Evolutionary conservation across 176 grass and related monocot species (phyloP), one percentile per base, ranked within the genome.

Genomic region (Secale cereale): DNA sequence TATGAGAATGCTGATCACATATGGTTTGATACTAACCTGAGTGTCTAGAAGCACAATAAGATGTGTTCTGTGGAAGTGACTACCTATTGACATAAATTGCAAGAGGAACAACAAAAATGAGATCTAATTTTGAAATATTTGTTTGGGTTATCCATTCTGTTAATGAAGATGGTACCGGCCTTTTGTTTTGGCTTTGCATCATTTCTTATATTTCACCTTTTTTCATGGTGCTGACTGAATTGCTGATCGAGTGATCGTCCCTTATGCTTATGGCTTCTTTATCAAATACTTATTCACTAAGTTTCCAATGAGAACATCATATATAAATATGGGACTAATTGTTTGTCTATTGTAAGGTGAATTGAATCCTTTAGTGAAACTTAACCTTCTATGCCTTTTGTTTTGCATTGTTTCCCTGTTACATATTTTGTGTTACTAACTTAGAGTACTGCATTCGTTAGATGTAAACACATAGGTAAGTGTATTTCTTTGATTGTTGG

Each of bases 1-100:
- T 73, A 83, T 75, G 23, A 48, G 37, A 75, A 75, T 83, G 27
- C 23, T 69, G 41, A 30, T 65, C 57, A 48, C 39, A 84, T 83
- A 13, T 22, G 19, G n/a, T 63, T 17, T 19, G 19, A 7, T 84
- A 75, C 56, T 74, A 64, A 37, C 70, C 37, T 16, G 37, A 63
- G 56, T 62, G 62, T 74, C 7, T 74, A 74, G 35, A 83, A 25
- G 2, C 69, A 73, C 54, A 83, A 3, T 83, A 13, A 63, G 16
- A 75, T 7, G 2, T 83, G 26, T 45, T 46, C 12, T 61, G 11
- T 61, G 14, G n/a, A 43, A 45, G 35, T 16, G 52, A 45, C 26
- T 32, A 32, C 29, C 20, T 63, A 33, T 65, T 76, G 20, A 23
- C 17, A 61, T 14, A 83, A 43, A 31, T 29, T 83, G 39, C 70